These are phyloP conservation scores for Verticillium isaacii DNA, from an alignment of 2,329 filamentous ascomycete species.

Conservation along the genomic window DNA sequence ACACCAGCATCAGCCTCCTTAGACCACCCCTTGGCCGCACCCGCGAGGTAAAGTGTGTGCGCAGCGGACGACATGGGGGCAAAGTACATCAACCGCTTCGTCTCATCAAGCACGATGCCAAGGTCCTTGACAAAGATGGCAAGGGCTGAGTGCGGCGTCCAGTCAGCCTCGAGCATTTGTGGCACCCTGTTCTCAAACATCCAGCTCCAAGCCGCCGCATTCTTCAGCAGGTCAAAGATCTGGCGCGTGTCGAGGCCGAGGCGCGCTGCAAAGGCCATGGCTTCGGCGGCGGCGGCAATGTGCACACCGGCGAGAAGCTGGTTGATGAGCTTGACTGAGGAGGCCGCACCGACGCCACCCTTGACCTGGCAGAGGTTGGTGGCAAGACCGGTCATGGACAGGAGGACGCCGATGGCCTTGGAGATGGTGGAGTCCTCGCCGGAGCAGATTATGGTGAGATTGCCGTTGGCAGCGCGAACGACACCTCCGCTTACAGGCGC, in stretches of 20 bases:
- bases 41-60: conserved; percentile 26
- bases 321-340: conserved; percentile 56
- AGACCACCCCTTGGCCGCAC: conserved; percentile 23
- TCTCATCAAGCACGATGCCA: conserved; percentile 25
- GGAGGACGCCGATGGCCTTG: conserved; percentile 18
- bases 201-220: conserved; percentile 51
- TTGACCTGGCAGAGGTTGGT: conserved; percentile 37
- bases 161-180: conserved; percentile 38
- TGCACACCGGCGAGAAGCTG: conserved; percentile 60
- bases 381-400: conserved; percentile 23
- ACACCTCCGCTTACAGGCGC: conserved; percentile 23
- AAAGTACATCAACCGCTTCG: conserved; percentile 19
- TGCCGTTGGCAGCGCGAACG: conserved; percentile 50
- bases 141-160: conserved; percentile 43
- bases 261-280: conserved; percentile 53
- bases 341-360: conserved; percentile 47
- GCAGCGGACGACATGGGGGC: conserved; percentile 23
- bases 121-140: conserved; percentile 30
- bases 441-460: conserved; percentile 69
- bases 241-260: conserved; percentile 45
- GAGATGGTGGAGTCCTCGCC: conserved; percentile 31
- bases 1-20: conserved; percentile 29
- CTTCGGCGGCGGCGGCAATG: conserved; percentile 56
- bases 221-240: conserved; percentile 37
- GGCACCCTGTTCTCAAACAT: conserved; percentile 58